Conservation (phyloP, 2,329 filamentous ascomycete species). For the Harringtonia lauricola region DNA sequence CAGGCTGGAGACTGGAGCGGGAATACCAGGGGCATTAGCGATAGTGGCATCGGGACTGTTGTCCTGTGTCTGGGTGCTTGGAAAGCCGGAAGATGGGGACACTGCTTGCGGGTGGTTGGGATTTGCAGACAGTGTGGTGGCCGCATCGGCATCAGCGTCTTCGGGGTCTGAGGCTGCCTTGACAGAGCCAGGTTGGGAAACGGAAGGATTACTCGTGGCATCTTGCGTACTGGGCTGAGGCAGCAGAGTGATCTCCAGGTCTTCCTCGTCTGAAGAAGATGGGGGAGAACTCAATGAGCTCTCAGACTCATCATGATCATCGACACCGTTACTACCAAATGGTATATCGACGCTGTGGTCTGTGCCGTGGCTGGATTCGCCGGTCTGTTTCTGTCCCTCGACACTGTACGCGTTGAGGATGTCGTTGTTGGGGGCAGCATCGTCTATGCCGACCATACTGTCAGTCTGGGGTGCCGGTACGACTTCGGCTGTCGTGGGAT, state of each 20-base stretch:
- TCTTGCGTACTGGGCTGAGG: neutral
- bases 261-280: conserved; percentile 1
- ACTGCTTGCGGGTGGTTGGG: neutral
- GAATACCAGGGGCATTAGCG: neutral
- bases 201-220: neutral
- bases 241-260: neutral
- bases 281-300: conserved; percentile 6
- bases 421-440: conserved; percentile 30
- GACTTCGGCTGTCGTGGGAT: conserved; percentile 3
- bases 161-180: neutral
- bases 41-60: neutral
- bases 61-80: no score
- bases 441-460: conserved; percentile 6
- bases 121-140: no score
- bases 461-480: neutral
- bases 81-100: no score
- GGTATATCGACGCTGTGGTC: neutral
- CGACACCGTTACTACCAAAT: neutral
- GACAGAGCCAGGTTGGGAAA: neutral
- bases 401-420: conserved; percentile 37
- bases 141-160: neutral
- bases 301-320: conserved; percentile 1
- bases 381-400: conserved; percentile 17
- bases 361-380: neutral
- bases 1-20: neutral